Percentiles rank a stretch among this genome's conserved stretches.
These are phyloP conservation scores for Choiromyces venosus DNA, from an alignment of 495 filamentous ascomycete species.

Conservation along the genomic window DNA sequence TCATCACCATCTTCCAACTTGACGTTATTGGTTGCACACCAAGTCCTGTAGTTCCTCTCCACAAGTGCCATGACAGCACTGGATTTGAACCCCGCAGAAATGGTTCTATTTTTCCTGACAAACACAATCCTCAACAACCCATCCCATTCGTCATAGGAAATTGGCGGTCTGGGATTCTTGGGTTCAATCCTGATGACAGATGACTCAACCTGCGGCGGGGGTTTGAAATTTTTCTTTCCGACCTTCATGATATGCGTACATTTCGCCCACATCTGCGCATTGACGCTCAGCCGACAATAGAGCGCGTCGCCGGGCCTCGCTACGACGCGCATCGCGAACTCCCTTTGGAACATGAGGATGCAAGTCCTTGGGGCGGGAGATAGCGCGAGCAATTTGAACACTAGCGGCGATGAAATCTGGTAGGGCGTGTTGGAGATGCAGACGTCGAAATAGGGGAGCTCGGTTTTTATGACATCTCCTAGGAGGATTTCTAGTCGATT, in stretches of 20 bases:
- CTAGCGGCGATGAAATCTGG: conserved; percentile 83
- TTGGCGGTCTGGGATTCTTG: conserved; percentile 73
- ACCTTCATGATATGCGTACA: conserved; percentile 78
- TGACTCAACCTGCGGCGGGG: conserved; percentile 83
- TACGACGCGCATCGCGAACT: conserved; percentile 70
- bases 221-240: conserved; percentile 89
- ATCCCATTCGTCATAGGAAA: conserved; percentile 93
- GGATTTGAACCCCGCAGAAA: conserved; percentile 71
- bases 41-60: conserved; percentile 79
- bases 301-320: conserved; percentile 74
- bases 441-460: conserved; percentile 81
- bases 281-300: conserved; percentile 80
- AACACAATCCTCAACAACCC: conserved; percentile 80
- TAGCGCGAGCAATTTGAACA: conserved; percentile 81
- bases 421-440: conserved; percentile 95
- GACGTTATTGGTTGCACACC: conserved; percentile 78
- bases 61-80: conserved; percentile 73
- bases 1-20: conserved; percentile 58
- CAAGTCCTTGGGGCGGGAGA: conserved; percentile 69
- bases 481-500: conserved; percentile 78
- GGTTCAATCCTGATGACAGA: conserved; percentile 73
- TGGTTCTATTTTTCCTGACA: conserved; percentile 64
- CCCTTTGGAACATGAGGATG: conserved; percentile 83
- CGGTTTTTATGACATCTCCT: conserved; percentile 89
- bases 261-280: conserved; percentile 91